Evolutionary conservation across 106 monocot genomes (phyloP), one percentile per base, ranked within the genome.

Genomic region (Xerophyta viscosa): DNA sequence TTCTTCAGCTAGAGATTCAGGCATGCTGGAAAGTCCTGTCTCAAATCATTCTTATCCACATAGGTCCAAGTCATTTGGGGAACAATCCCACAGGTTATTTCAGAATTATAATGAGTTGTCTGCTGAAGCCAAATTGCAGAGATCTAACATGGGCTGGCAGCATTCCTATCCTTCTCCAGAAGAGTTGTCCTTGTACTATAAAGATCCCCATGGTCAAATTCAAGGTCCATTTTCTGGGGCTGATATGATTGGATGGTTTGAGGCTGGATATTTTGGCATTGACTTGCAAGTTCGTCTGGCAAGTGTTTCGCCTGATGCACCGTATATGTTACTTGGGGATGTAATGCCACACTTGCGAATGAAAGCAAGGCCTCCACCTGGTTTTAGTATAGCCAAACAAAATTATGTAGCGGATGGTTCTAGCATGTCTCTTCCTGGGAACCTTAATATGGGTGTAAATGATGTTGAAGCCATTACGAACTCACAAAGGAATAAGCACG

Each of bases 201-300:
- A 84, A 72, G 98, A 98, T 55, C 98, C 98, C 27, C 98, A 86
- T n/a, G 98, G 89, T 57, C 85, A 61, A 60, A 64, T 98, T 69
- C 98, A 98, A 74, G 98, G 98, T 12, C 98, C 96, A 14, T 98
- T 98, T 69, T 70, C 79, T 76, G 98, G 98, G 55, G 58, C 48
- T 45, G 82, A 98, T 67, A 61, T 98, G 15, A 90, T 98, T 60
- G 86, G 79, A 29, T 98, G 98, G 98, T 90, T 82, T 71, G 98
- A 98, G 27, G 73, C 89, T 29, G 86, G 85, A 62, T 98, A 86
- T 66, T 98, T 98, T 86, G 98, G 89, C 31, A 82, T 98, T 39
- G 89, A 98, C 58, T 77, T 98, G 71, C 82, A 51, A 75, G 89
- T 98, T 29, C 79, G 89, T 10, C 49, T 77, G 30, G 78, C 56